phyloP scores from a whole-genome alignment of 352 stramenopile genomes.

The Phytophthora uliginosa region DNA sequence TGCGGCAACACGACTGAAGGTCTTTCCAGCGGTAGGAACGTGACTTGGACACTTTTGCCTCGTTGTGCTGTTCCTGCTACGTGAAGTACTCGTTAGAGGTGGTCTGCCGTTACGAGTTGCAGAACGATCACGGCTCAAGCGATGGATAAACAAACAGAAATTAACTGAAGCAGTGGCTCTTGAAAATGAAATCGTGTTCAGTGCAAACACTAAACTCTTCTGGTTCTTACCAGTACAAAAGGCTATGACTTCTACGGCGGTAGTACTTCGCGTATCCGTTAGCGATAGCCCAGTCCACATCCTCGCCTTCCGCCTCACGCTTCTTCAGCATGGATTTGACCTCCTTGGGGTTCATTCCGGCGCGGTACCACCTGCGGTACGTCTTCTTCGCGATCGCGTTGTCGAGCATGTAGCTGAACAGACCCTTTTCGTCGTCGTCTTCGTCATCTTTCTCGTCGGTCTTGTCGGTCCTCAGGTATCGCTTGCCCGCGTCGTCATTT shows the following conservation, averaged over 20 bases:
- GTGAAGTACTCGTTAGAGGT: no score
- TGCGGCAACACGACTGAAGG: no score
- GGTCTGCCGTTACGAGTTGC: no score
- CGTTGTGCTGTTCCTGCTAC: no score
- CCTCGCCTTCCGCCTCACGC: not conserved
- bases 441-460: not conserved
- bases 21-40: no score
- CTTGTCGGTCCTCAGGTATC: not conserved
- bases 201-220: not conserved
- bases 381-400: not conserved
- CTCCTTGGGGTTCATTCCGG: not conserved
- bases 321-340: not conserved
- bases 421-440: not conserved
- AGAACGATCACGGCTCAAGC: no score
- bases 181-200: not conserved
- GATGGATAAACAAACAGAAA: no score
- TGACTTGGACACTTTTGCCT: no score
- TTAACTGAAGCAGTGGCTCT: no score
- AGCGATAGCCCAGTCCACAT: not conserved
- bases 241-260: not conserved
- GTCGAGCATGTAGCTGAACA: not conserved
- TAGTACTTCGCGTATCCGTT: not conserved
- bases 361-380: constrained; percentile 1
- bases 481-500: not conserved
- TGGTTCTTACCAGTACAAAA: not conserved